Base-by-base conservation (phyloP, 2,329 filamentous ascomycete species). In the Cadophora sp. region DNA sequence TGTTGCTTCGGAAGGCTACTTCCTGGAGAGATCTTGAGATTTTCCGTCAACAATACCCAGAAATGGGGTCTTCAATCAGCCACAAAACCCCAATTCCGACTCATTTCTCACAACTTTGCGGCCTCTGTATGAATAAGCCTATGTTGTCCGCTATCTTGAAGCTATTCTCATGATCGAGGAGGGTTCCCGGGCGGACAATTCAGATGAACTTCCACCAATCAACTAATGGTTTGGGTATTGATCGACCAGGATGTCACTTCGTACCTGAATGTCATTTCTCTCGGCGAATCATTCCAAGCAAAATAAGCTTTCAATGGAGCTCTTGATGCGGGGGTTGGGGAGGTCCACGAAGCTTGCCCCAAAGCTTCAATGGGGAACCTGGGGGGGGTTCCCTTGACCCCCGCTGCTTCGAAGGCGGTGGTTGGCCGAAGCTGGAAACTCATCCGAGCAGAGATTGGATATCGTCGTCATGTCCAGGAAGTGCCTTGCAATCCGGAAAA, bases 401-500 rank as follows among this genome's bases (percentile, higher is more conserved):
- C 61, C 66, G 47, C 48, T 53, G 36, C 22, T 50, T n/a, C 45
- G 18, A n/a, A 33, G 16, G 20, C n/a, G 11, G 30, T 60, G 65
- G 65, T 67, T 67, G 65, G 65, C 48, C 27, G 16, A 18, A 56
- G 39, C 53, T 47, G 24, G 16, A 47, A 48, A 67, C 47, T 39
- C 13, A 43, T 36, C 41, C 30, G n/a, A 61, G 39, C 24, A 45
- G 14, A 65, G 47, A 59, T 56, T 55, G 48, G 50, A 36, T 22
- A 62, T 61, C 51, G 24, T 66, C 63, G 53, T 66, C 58, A 64
- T 53, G 33, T 48, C 58, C 50, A 36, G 48, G 39, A 47, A 61
- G 39, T 51, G 51, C 53, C 45, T 45, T 64, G 55, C 24, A 58
- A 58, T 63, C 69, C 72, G 72, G 72, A 71, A 73, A 72, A 72